A percentile compares a stretch with the other conserved stretches of the same genome.
These are phyloP conservation scores for Colletotrichum magnum DNA, from an alignment of 2,329 filamentous ascomycete genomes.

Conservation along the genomic window DNA sequence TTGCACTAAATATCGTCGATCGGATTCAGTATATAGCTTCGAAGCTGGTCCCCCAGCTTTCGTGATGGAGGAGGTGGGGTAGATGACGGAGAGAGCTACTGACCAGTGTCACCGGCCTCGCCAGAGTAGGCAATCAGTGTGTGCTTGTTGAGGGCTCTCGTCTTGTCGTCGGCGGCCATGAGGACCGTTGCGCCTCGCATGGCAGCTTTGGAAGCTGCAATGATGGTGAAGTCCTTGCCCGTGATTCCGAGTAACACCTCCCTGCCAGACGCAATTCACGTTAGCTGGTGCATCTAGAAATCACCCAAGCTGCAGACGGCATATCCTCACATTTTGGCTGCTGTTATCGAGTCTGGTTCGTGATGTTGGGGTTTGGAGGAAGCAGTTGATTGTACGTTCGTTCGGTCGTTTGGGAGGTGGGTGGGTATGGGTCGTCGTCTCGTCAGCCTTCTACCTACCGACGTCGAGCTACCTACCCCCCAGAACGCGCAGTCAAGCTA, in stretches of 20 bases:
- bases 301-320: slow-evolving; percentile 7
- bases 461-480: slow-evolving; percentile 40
- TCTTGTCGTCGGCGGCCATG: slow-evolving; percentile 97
- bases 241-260: slow-evolving; percentile 98
- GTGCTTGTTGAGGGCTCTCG: slow-evolving; percentile 90
- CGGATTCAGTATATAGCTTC: slow-evolving; percentile 30
- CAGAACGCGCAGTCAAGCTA: slow-evolving; percentile 58
- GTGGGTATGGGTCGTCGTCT: slow-evolving; percentile 29
- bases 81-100: slow-evolving; percentile 43
- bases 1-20: slow-evolving; percentile 76
- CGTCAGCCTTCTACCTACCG: slow-evolving; percentile 36
- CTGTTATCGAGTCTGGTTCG: slow-evolving; percentile 30
- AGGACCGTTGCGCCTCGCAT: slow-evolving; percentile 98
- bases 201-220: slow-evolving; percentile 96
- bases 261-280: slow-evolving; percentile 64
- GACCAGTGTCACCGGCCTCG: slow-evolving; percentile 95
- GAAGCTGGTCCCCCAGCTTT: not conserved
- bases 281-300: slow-evolving; percentile 40
- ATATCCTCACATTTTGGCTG: slow-evolving; percentile 48
- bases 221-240: slow-evolving; percentile 98
- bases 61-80: slow-evolving; percentile 13
- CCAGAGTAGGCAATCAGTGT: slow-evolving; percentile 96
- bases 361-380: slow-evolving; percentile 8
- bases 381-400: slow-evolving; percentile 29
- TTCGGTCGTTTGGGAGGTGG: slow-evolving; percentile 1